phyloP scores from a whole-genome alignment of 2,329 filamentous ascomycete genomes.

The Talaromyces sp. region DNA sequence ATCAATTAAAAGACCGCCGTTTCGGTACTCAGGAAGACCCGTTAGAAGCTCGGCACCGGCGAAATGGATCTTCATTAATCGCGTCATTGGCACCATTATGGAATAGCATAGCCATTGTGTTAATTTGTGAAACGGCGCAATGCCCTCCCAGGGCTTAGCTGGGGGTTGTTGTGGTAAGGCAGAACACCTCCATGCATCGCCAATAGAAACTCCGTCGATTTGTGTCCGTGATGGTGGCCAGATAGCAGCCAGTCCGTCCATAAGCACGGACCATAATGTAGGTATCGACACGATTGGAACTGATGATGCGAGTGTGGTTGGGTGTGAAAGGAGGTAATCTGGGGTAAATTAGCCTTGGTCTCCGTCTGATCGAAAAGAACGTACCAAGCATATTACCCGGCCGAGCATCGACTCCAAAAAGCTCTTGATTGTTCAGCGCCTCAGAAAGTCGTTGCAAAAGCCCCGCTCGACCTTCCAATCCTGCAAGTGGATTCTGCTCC shows the following conservation, averaged over 20 bases:
- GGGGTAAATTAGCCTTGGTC: neutral
- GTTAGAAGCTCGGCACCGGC: conserved; percentile 79
- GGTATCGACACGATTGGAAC: conserved; percentile 83
- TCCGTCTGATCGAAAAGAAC: conserved; percentile 13
- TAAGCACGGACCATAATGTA: conserved; percentile 85
- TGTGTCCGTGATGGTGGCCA: conserved; percentile 86
- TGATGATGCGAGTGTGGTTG: conserved; percentile 82
- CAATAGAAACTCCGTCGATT: conserved; percentile 81
- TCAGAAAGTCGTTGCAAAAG: conserved; percentile 72
- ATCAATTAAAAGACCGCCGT: conserved; percentile 84
- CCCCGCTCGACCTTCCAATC: conserved; percentile 78
- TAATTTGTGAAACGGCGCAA: conserved; percentile 87
- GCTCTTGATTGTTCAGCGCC: conserved; percentile 75
- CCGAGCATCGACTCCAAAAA: conserved; percentile 79
- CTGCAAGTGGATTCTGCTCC: conserved; percentile 76
- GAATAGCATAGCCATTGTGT: conserved; percentile 91
- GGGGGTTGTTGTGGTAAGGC: conserved; percentile 71
- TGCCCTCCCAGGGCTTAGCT: conserved; percentile 71
- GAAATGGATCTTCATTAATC: conserved; percentile 75
- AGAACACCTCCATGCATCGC: conserved; percentile 90
- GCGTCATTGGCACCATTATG: conserved; percentile 86
- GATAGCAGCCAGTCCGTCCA: conserved; percentile 80
- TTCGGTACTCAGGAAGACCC: conserved; percentile 86
- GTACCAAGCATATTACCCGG: conserved; percentile 93
- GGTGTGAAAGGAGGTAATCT: conserved; percentile 93